phyloP scores from a whole-genome alignment of 2,329 filamentous ascomycete genomes.

The Gaeumannomyces sp. region DNA sequence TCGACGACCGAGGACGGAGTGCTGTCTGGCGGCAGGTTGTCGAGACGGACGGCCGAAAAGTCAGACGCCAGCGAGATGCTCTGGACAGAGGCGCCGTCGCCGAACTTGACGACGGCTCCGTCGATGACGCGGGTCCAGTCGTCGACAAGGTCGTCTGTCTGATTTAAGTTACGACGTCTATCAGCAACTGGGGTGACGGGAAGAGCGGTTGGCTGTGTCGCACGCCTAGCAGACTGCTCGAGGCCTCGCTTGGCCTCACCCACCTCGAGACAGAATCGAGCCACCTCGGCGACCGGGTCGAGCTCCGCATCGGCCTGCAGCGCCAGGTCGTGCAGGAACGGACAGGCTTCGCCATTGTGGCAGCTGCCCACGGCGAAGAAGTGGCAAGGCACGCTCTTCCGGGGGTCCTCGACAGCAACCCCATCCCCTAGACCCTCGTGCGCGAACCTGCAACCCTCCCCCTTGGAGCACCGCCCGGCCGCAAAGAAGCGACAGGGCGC shows the following conservation, averaged over 20 bases:
- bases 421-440: background rate
- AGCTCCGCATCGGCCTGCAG: background rate
- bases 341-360: slow-evolving; percentile 10
- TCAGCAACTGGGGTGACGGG: background rate
- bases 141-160: slow-evolving; percentile 11
- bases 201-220: too few species aligned
- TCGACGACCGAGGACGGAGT: slow-evolving; percentile 16
- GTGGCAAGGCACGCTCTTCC: slow-evolving; percentile 8
- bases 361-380: slow-evolving; percentile 10
- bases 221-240: too few species aligned
- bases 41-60: slow-evolving; percentile 29
- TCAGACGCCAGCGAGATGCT: slow-evolving; percentile 28
- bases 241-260: background rate
- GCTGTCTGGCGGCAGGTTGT: slow-evolving; percentile 20
- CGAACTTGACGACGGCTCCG: slow-evolving; percentile 26
- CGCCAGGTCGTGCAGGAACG: slow-evolving; percentile 7
- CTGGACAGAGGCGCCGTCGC: slow-evolving; percentile 23
- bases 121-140: slow-evolving; percentile 16
- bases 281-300: background rate
- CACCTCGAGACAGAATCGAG: background rate
- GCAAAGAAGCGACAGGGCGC: slow-evolving; percentile 6
- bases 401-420: slow-evolving; percentile 3
- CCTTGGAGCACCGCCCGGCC: slow-evolving; percentile 1
- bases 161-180: too few species aligned
- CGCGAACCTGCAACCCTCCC: slow-evolving; percentile 6